Conservation (phyloP, 2,329 filamentous ascomycete species). For the Rhynchosporium secalis region DNA sequence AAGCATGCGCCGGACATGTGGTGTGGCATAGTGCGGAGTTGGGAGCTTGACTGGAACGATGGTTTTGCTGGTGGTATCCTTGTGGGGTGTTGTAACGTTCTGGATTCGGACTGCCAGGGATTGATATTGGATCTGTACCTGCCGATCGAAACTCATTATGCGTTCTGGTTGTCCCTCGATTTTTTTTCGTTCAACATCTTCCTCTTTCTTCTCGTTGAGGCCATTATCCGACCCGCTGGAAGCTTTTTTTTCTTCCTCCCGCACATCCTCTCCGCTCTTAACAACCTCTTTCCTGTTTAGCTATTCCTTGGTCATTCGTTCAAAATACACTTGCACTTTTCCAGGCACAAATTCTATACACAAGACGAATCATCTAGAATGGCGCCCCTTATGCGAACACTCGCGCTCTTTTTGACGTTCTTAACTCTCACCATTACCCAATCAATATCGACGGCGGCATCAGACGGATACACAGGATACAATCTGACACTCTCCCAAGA, state of each 20-base stretch:
- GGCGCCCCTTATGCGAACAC: neutral
- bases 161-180: neutral
- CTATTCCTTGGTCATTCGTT: neutral
- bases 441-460: slow-evolving; percentile 17
- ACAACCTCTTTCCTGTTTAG: neutral
- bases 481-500: slow-evolving; percentile 52
- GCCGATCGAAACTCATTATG: neutral
- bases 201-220: too few relatives aligned
- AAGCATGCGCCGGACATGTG: neutral
- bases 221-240: neutral
- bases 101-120: neutral
- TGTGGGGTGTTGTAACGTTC: neutral
- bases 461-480: slow-evolving; percentile 55
- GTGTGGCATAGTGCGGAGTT: slow-evolving; percentile 1
- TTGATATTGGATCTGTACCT: neutral
- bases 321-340: neutral
- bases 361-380: neutral
- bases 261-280: neutral
- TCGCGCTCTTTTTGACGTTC: slow-evolving; percentile 9
- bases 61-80: neutral
- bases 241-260: neutral
- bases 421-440: slow-evolving; percentile 18
- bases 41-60: neutral
- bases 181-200: neutral
- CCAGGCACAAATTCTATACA: neutral